These are phyloP conservation scores for Trichothecium sympodiale DNA, from an alignment of 2,329 filamentous ascomycete genomes.

Conservation along the genomic window DNA sequence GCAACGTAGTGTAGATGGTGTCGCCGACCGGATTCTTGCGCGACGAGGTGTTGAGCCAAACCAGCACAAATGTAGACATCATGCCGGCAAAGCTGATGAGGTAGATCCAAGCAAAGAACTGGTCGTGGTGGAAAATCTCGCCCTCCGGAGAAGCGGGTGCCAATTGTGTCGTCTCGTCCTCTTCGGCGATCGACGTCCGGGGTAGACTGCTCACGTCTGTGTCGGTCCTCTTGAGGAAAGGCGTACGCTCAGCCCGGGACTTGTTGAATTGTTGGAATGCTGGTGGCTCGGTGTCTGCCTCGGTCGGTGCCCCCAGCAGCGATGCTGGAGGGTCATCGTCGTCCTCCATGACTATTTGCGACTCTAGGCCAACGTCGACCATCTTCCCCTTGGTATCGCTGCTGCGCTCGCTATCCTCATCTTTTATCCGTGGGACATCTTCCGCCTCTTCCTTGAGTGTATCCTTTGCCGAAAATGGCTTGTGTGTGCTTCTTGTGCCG, in stretches of 20 bases:
- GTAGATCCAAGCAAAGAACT: constrained; percentile 87
- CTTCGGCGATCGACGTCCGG: constrained; percentile 20
- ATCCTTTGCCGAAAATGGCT: constrained; percentile 15
- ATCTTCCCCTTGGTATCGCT: constrained; percentile 49
- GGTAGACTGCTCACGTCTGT: constrained; percentile 31
- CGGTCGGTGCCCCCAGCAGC: constrained; percentile 34
- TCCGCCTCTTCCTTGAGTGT: constrained; percentile 24
- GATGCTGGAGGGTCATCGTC: constrained; percentile 49
- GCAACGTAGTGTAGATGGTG: constrained; percentile 84
- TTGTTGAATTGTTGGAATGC: constrained; percentile 50
- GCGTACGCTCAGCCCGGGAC: constrained; percentile 21
- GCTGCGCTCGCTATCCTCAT: constrained; percentile 10
- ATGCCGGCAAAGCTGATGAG: constrained; percentile 74
- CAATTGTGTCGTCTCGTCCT: constrained; percentile 21
- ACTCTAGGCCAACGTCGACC: constrained; percentile 79
- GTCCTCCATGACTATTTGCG: constrained; percentile 43
- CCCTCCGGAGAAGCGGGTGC: constrained; percentile 39
- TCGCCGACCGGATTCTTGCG: constrained; percentile 70
- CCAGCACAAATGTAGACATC: constrained; percentile 78
- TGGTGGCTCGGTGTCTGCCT: constrained; percentile 40
- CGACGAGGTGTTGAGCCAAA: constrained; percentile 77
- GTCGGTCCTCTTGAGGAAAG: constrained; percentile 30
- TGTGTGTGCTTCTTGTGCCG: constrained; percentile 33
- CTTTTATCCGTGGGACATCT: constrained; percentile 20
- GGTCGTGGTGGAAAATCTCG: constrained; percentile 72